Percentiles rank a stretch among this genome's conserved stretches.
These are phyloP conservation scores for Lagerstroemia speciosa DNA, from an alignment of 345 rosid genomes.

Conservation along the genomic window DNA sequence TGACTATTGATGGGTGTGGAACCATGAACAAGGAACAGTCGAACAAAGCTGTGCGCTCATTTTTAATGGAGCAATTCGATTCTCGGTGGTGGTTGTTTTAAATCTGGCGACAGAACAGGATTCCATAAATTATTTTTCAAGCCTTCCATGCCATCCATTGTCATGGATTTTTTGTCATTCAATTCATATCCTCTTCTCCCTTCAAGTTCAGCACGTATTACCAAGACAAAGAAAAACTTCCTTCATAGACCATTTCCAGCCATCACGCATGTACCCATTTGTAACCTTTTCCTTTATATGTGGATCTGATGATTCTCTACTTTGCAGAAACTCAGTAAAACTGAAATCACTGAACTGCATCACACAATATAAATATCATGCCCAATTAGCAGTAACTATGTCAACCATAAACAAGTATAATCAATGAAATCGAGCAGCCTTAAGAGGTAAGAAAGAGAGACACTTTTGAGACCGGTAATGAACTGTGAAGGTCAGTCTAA, in stretches of 20 bases:
- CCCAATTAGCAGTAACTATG: not conserved
- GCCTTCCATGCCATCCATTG: not conserved
- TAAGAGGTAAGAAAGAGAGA: not conserved
- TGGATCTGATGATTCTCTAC: not conserved
- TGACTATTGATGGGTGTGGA: not conserved
- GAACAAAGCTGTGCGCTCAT: not conserved
- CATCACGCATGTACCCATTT: too few relatives aligned
- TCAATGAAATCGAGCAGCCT: not conserved
- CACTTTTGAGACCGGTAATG: not conserved
- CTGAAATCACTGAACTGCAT: not conserved
- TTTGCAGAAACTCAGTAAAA: not conserved
- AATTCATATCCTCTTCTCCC: not conserved
- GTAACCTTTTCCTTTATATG: too few relatives aligned
- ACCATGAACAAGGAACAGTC: not conserved
- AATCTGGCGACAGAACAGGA: too few relatives aligned
- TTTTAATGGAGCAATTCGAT: not conserved
- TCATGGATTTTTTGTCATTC: not conserved
- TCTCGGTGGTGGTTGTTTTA: not conserved
- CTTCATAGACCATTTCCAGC: too few relatives aligned
- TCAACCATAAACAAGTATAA: not conserved
- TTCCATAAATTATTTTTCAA: too few relatives aligned
- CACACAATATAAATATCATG: not conserved
- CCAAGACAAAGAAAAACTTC: too few relatives aligned
- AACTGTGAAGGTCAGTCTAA: not conserved
- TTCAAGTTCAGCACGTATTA: not conserved